Percentiles rank a stretch among this genome's conserved stretches.
These are phyloP conservation scores for Exophiala xenobiotica DNA, from an alignment of 2,329 filamentous ascomycete species.

Conservation along the genomic window DNA sequence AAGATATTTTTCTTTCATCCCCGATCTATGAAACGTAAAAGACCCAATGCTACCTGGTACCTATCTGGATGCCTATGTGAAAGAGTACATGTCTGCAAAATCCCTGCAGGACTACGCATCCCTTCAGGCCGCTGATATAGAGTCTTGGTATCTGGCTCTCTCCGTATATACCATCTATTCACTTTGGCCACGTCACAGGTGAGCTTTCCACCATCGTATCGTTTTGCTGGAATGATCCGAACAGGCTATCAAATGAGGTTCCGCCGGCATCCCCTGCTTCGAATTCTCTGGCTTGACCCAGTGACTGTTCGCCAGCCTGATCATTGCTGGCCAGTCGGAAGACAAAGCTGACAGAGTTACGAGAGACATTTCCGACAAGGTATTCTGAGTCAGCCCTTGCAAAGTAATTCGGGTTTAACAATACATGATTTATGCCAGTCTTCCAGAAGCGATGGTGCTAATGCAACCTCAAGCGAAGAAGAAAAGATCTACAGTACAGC, in stretches of 20 bases:
- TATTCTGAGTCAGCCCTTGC: conserved; percentile 1
- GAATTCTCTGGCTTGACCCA: not conserved
- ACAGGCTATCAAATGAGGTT: not conserved
- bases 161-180: not conserved
- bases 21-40: too few species aligned
- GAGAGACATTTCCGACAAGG: not conserved
- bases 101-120: too few species aligned
- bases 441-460: not conserved
- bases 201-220: not conserved
- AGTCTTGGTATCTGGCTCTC: too few species aligned
- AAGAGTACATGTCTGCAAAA: too few species aligned
- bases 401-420: not conserved
- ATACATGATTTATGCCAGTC: not conserved
- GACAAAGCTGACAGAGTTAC: not conserved
- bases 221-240: not conserved
- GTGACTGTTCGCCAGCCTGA: not conserved
- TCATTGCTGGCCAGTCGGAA: not conserved
- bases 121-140: too few species aligned
- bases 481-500: not conserved
- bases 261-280: not conserved
- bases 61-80: too few species aligned
- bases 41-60: too few species aligned
- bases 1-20: too few species aligned
- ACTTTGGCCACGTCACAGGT: not conserved
- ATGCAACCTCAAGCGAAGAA: not conserved